Evolutionary conservation across 2,329 filamentous ascomycete species (phyloP), one percentile per base, ranked within the genome.

Genomic region (Fusarium buharicum): DNA sequence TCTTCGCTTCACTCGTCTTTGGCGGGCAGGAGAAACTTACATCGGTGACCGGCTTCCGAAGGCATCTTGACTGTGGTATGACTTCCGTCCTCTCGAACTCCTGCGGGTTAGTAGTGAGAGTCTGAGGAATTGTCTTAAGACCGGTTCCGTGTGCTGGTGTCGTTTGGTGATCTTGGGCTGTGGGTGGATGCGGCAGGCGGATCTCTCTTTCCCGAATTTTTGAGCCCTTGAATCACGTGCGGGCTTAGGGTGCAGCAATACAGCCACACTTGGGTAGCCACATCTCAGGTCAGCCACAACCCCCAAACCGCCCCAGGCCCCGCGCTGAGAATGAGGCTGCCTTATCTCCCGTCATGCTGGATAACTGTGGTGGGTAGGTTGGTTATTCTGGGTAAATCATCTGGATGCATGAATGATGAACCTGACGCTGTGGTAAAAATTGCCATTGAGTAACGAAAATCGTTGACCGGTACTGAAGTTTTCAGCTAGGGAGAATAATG

Each of bases 1-100:
- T 48, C 8, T 7, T 24, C 39, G 39, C 28, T 40, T 53, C 43
- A 34, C 69, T 64, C 55, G 44, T 49, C 34, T 48, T 46, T 37
- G 51, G 55, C 50, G 33, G 44, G 48, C 43, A 40, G 48, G 47
- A 47, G 49, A 67, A 70, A 91, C 91, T 91, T 83, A 94, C 91
- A 85, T 90, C 91, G 88, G 88, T 93, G 90, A 83, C 90, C 90
- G 79, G 89, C 85, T 87, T 92, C 90, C 78, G 90, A 89, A 90
- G 90, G 87, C 91, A 95, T 95, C 81, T 86, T 93, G 89, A 82
- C 81, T 81, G 78, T 74, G 74, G 69, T 80, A 74, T 73, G 73
- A 70, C 75, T 76, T 76, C 75, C 75, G 73, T 75, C 75, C 78
- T 79, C 79, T 80, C 77, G 77, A 78, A 74, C 75, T 76, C 76